phyloP scores from a whole-genome alignment of 768 basidiomycete genomes.

The Lepiota venenata region DNA sequence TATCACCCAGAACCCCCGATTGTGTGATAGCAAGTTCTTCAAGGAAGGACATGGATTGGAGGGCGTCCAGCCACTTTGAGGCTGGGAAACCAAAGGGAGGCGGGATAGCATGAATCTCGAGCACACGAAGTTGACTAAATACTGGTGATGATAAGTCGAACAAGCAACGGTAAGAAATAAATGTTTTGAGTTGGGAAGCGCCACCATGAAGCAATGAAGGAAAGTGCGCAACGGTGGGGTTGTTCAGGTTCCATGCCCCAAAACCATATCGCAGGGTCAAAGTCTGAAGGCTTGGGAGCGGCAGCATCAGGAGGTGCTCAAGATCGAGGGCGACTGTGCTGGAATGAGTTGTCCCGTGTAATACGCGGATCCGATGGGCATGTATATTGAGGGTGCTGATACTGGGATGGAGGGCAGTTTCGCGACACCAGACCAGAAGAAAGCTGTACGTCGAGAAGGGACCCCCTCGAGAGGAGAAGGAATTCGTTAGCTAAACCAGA shows the following conservation, averaged over 20 bases:
- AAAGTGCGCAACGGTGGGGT: not conserved
- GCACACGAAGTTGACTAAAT: not conserved
- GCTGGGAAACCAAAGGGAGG: not conserved
- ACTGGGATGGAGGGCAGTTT: not conserved
- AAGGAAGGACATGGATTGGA: not conserved
- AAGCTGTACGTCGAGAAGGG: not conserved
- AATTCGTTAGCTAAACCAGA: not conserved
- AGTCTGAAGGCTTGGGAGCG: not conserved
- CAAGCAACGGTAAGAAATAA: not conserved
- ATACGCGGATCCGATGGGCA: not conserved
- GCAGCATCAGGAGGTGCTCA: not conserved
- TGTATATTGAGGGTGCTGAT: not conserved
- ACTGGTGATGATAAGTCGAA: not conserved
- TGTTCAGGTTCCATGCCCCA: not conserved
- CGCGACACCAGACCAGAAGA: not conserved
- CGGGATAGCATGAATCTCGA: slow-evolving; percentile 1
- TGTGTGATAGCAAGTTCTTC: slow-evolving; percentile 1
- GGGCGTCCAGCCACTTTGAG: not conserved
- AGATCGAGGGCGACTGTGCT: not conserved
- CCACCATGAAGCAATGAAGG: not conserved
- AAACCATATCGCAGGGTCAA: slow-evolving; percentile 4
- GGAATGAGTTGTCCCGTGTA: slow-evolving; percentile 1
- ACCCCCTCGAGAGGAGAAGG: not conserved
- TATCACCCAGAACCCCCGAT: not conserved
- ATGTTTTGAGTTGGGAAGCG: not conserved